Base-by-base conservation (phyloP, 2,329 filamentous ascomycete species). In the Anisogramma anomala region DNA sequence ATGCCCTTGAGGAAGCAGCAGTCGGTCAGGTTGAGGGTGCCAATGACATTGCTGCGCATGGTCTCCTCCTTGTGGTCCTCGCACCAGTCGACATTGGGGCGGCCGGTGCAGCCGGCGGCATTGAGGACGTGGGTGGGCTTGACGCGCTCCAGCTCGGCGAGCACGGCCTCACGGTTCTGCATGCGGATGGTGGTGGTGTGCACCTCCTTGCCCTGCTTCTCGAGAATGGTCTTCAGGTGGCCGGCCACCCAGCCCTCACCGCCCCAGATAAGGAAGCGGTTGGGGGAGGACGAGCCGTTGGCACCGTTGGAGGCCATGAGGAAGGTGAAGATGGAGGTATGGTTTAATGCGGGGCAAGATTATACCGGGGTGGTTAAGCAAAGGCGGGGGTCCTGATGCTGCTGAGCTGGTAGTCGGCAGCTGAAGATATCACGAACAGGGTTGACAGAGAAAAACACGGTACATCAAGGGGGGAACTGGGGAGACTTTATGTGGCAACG, bases 81-180 rank as follows among this genome's bases (percentile, higher is more conserved):
- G 52, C 78, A 82, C 77, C 77, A 81, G 60, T 82, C 78, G 55
- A 81, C 76, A 49, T 82, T 82, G 48, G 77, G 77, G 18, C 75
- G 67, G 36, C 79, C 78, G 3, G 77, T 82, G 54, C 70, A 75
- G 46, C 77, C 78, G 35, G 78, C 78, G 46, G 71, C 74, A 58
- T 81, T 81, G 37, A 82, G 61, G 42, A 82, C 76, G 53, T 81
- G 76, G 3, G 76, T 81, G 17, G 78, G 79, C 58, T 72, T 71
- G 56, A 77, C 60, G 37, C 62, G 63, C 36, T 75, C 67, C 19
- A 82, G 65, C 55, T 74, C 70, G 33, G 64, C 61, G 39, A 71
- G 56, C 42, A 81, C 76, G 40, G 62, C 62, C 52, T 72, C 67
- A 48, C 72, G 66, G 52, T 79, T 66, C 57, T 82, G 73, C 77